Conservation (phyloP, 352 stramenopile genomes). For the Blastocystis sp. region DNA sequence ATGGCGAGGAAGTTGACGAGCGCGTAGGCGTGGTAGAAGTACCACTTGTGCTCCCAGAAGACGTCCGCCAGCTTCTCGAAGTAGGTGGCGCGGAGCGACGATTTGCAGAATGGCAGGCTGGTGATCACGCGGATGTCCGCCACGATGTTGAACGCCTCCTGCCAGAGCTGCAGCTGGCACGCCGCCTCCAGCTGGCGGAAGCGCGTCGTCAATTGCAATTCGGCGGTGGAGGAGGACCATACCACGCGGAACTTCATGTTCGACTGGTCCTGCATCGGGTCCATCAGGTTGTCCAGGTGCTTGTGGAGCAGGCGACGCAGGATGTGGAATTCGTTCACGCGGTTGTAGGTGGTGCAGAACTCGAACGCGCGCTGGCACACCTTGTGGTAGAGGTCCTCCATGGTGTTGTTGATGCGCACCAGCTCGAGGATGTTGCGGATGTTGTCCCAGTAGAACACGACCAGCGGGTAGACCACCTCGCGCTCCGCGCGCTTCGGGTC, state of each 20-base stretch:
- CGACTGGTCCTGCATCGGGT: slow-evolving; percentile 15
- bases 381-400: slow-evolving; percentile 50
- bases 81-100: not conserved
- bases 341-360: slow-evolving; percentile 48
- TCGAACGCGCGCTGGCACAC: slow-evolving; percentile 46
- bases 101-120: not conserved
- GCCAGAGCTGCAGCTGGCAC: slow-evolving; percentile 26
- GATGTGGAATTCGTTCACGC: slow-evolving; percentile 37
- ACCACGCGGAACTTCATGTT: slow-evolving; percentile 23
- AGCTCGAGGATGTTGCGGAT: slow-evolving; percentile 42
- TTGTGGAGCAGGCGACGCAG: slow-evolving; percentile 32
- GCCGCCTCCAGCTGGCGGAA: slow-evolving; percentile 39
- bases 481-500: slow-evolving; percentile 8
- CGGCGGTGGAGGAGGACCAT: slow-evolving; percentile 8
- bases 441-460: slow-evolving; percentile 57
- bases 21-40: slow-evolving; percentile 44
- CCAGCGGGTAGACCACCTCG: slow-evolving; percentile 28
- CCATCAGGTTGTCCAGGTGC: slow-evolving; percentile 33
- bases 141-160: slow-evolving; percentile 49
- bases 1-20: not conserved
- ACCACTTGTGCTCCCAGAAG: slow-evolving; percentile 49
- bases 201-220: slow-evolving; percentile 35
- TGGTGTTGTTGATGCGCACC: slow-evolving; percentile 50
- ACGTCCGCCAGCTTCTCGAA: slow-evolving; percentile 5
- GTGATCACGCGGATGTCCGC: slow-evolving; percentile 45